Evolutionary conservation across 208 protist genomes (phyloP).

Genomic region (Phytomonas serpens): DNA sequence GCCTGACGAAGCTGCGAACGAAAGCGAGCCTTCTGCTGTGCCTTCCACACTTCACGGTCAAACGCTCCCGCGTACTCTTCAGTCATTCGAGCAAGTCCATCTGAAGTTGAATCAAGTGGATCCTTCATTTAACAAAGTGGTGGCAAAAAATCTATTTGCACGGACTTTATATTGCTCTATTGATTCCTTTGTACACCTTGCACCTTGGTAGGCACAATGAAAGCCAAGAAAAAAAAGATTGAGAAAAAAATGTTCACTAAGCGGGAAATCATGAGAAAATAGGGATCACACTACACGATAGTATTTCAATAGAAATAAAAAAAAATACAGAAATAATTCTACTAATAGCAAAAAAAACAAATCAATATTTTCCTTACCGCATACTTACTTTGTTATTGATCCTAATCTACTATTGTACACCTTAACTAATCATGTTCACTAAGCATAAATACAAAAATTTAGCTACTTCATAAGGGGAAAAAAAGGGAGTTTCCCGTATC

Average conservation of each 20-base stretch:
- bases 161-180: not conserved
- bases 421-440: not conserved
- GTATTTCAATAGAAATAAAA: not conserved
- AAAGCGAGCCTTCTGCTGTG: conserved; percentile 75
- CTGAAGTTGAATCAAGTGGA: not conserved
- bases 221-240: not conserved
- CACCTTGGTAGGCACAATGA: not conserved
- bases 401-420: not conserved
- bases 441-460: conserved; percentile 7
- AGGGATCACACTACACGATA: not conserved
- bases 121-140: not conserved
- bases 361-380: not conserved
- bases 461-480: conserved; percentile 7
- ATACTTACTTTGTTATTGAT: not conserved
- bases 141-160: not conserved
- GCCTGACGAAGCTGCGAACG: conserved; percentile 55
- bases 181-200: not conserved
- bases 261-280: not conserved
- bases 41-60: conserved; percentile 89
- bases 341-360: not conserved
- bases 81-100: conserved; percentile 23
- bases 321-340: not conserved
- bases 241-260: not conserved
- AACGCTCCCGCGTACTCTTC: conserved; percentile 84
- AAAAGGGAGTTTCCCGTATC: conserved; percentile 7